Evolutionary conservation across 1,139 yeast species (phyloP).

Genomic region (Arxiozyma heterogenica): DNA sequence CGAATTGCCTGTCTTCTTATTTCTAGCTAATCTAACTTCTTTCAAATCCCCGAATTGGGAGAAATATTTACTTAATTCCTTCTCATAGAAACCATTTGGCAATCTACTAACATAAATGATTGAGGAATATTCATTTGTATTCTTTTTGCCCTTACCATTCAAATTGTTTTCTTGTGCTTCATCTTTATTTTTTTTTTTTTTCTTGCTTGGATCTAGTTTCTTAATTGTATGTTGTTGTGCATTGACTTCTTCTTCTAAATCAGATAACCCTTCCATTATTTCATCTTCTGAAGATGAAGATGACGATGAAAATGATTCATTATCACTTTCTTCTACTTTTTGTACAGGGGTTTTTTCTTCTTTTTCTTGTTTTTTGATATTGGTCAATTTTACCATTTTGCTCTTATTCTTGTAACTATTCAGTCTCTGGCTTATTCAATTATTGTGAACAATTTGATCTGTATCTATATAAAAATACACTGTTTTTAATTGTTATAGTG

Average conservation of each 20-base stretch:
- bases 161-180: constrained; percentile 11
- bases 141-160: constrained; percentile 14
- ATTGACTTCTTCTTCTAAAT: constrained; percentile 24
- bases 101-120: constrained; percentile 84
- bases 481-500: no score
- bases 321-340: constrained; percentile 4
- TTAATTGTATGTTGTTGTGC: constrained; percentile 21
- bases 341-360: constrained; percentile 3
- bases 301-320: constrained; percentile 5
- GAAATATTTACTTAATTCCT: constrained; percentile 65
- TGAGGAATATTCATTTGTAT: constrained; percentile 37
- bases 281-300: constrained; percentile 6
- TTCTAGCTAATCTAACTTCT: constrained; percentile 73
- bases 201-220: constrained; percentile 25
- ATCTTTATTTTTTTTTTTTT: constrained; percentile 7
- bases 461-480: no score
- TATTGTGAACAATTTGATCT: no score
- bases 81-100: constrained; percentile 87
- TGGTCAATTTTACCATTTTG: background rate
- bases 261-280: constrained; percentile 32
- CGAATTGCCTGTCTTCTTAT: constrained; percentile 82
- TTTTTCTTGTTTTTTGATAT: constrained; percentile 5
- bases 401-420: no score
- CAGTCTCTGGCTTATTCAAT: no score
- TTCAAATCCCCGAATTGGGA: constrained; percentile 80